Conservation (phyloP, 192 early-diverging fungal genomes). For the Backusella mclennaniae region DNA sequence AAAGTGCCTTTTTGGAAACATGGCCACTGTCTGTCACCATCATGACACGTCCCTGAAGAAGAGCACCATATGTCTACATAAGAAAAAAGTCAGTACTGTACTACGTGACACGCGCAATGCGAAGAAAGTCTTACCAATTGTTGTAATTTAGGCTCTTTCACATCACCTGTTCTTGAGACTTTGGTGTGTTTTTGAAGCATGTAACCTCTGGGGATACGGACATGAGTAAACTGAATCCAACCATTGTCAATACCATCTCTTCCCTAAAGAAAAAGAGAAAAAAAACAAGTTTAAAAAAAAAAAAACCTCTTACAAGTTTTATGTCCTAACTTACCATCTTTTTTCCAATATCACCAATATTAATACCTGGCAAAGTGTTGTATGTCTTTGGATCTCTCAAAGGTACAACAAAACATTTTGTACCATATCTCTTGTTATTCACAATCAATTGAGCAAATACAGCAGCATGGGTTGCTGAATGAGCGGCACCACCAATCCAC, state of each 20-base stretch:
- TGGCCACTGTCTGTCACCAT: conserved; percentile 86
- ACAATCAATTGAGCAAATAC: conserved; percentile 87
- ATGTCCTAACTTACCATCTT: conserved; percentile 61
- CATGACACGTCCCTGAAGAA: conserved; percentile 80
- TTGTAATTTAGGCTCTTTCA: conserved; percentile 76
- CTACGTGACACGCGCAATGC: neutral
- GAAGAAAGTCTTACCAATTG: conserved; percentile 53
- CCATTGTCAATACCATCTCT: conserved; percentile 93
- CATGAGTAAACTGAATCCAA: conserved; percentile 91
- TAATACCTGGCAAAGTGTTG: conserved; percentile 76
- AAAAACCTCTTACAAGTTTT: neutral
- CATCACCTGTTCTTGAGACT: conserved; percentile 74
- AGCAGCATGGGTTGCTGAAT: conserved; percentile 79
- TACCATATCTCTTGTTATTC: conserved; percentile 77
- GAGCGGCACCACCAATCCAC: conserved; percentile 96
- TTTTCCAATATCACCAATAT: conserved; percentile 91
- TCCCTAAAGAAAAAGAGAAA: neutral
- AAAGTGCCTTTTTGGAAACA: conserved; percentile 85
- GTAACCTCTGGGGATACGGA: conserved; percentile 83
- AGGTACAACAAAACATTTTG: conserved; percentile 88
- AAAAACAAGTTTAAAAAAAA: neutral
- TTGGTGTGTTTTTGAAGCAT: conserved; percentile 96
- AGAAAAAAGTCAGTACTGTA: neutral
- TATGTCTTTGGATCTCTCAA: conserved; percentile 81
- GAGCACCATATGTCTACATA: conserved; percentile 71